A percentile compares a stretch with the other conserved stretches of the same genome.
Conservation (phyloP, 257 asterid genomes). For the Nicotiana noctiflora region DNA sequence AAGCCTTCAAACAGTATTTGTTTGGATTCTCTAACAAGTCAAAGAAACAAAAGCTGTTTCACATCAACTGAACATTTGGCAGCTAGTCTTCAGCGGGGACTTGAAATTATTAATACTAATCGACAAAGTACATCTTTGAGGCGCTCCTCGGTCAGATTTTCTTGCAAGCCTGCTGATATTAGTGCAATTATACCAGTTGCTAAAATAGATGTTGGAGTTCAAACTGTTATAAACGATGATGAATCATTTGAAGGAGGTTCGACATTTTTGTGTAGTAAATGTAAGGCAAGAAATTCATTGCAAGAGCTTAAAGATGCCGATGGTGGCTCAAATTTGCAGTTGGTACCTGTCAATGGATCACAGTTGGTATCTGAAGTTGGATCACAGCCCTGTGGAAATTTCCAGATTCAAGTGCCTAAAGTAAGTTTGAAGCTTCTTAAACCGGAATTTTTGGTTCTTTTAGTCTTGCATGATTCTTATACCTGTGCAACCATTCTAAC, state of each 20-base stretch:
- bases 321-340: slow-evolving; percentile 67
- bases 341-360: slow-evolving; percentile 58
- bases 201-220: slow-evolving; percentile 89
- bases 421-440: slow-evolving; percentile 34
- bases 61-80: slow-evolving; percentile 72
- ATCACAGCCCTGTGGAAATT: slow-evolving; percentile 35
- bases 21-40: slow-evolving; percentile 35
- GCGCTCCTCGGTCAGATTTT: slow-evolving; percentile 70
- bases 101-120: slow-evolving; percentile 58
- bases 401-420: slow-evolving; percentile 70
- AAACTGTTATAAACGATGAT: slow-evolving; percentile 40
- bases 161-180: slow-evolving; percentile 54
- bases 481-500: slow-evolving; percentile 5
- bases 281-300: slow-evolving; percentile 42
- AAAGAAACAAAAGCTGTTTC: slow-evolving; percentile 38
- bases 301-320: slow-evolving; percentile 33
- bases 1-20: slow-evolving; percentile 52
- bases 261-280: slow-evolving; percentile 48
- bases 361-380: slow-evolving; percentile 6
- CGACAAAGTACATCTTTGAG: slow-evolving; percentile 60
- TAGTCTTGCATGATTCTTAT: not conserved
- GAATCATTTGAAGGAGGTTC: slow-evolving; percentile 28
- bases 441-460: not conserved
- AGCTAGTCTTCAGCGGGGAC: slow-evolving; percentile 83
- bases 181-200: slow-evolving; percentile 43